Evolutionary conservation across 345 rosid species (phyloP), one percentile per base, ranked within the genome.

Genomic region (Murraya paniculata): DNA sequence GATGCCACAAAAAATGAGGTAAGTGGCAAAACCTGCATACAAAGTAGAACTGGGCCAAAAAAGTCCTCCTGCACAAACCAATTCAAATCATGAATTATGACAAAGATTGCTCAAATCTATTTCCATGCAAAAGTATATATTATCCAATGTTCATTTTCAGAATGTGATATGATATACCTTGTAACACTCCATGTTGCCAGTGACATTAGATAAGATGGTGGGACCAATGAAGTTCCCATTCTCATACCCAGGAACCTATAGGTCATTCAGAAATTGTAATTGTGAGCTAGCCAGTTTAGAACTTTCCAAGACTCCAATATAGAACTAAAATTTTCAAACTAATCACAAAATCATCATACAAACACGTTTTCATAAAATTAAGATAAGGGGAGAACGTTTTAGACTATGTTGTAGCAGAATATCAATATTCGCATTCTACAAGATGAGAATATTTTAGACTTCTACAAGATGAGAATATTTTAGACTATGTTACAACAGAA

Each of bases 41-140:
- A 95, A 79, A 95, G 86, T 61, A 95, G 97, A 88, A 95, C 99
- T 0, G 99, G 98, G 70, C 99, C 99, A 81, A 95, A 95, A 76
- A 95, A 90, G 85, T 95, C 99, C 87, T 95, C 99, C 99, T 95
- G 89, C 82, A 83, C 39, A 50, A 60, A 79, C 25, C 6, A 35
- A 8, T 60, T 72, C 8, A 7, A 45, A 6, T 22, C 58, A 66
- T 58, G 56, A 33, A 60, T 45, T 45, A 45, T 3, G 50, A 45
- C 50, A 45, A 45, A 45, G 16, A 45, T 45, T 10, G 13, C 18
- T 45, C 50, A 45, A 45, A 45, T 57, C 62, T 36, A 36, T 53
- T 53, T 38, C n/a, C 48, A 75, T 28, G 25, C 36, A 38, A 77
- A 68, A 61, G 4, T 45, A 71, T n/a, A 45, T 50, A 65, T 53